phyloP scores from a whole-genome alignment of 768 basidiomycete species.

The Russula olivacea region DNA sequence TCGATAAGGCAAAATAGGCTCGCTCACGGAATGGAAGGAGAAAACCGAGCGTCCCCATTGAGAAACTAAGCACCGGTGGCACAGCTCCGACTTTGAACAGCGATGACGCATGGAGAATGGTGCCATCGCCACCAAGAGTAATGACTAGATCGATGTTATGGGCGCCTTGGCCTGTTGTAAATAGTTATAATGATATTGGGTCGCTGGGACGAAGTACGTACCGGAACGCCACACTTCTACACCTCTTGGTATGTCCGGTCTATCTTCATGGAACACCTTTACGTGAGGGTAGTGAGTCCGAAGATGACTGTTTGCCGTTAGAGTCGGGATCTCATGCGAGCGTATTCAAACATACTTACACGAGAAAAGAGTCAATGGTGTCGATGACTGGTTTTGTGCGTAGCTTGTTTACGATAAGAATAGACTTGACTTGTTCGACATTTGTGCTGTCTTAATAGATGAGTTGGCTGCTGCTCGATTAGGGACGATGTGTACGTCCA shows the following conservation, averaged over 20 bases:
- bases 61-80: conserved; percentile 86
- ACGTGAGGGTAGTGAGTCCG: conserved; percentile 32
- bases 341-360: conserved; percentile 38
- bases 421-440: conserved; percentile 46
- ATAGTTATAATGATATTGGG: not conserved
- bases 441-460: conserved; percentile 18
- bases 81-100: conserved; percentile 87
- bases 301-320: conserved; percentile 28
- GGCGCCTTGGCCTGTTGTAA: conserved; percentile 37
- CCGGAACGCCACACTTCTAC: conserved; percentile 53
- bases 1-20: not conserved
- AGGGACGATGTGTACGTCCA: not conserved
- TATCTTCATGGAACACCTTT: conserved; percentile 31
- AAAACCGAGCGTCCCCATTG: conserved; percentile 91
- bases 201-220: conserved; percentile 28
- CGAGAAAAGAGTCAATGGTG: conserved; percentile 68
- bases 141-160: conserved; percentile 79
- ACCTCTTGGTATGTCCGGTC: conserved; percentile 49
- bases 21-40: conserved; percentile 86
- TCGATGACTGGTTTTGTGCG: conserved; percentile 71
- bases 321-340: not conserved
- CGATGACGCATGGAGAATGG: conserved; percentile 88
- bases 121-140: conserved; percentile 92
- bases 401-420: conserved; percentile 76
- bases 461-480: conserved; percentile 18